phyloP scores from a whole-genome alignment of 768 basidiomycete genomes.

The Tricholomella constricta region DNA sequence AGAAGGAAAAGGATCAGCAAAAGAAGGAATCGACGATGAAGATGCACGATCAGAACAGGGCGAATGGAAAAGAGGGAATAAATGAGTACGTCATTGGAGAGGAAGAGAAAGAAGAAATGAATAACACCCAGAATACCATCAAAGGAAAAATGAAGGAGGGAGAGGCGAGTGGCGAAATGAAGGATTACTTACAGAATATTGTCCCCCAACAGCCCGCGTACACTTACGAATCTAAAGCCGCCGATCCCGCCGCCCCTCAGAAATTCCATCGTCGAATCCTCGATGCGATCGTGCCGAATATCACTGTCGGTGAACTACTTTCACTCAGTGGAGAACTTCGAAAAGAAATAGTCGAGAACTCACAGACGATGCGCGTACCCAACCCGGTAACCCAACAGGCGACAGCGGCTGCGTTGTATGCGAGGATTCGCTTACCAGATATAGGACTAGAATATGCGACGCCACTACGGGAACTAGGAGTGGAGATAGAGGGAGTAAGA shows the following conservation, averaged over 20 bases:
- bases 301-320: too few species aligned
- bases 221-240: too few species aligned
- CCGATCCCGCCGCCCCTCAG: too few species aligned
- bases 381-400: background rate
- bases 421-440: background rate
- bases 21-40: background rate
- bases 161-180: too few species aligned
- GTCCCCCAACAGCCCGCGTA: background rate
- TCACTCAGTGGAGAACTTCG: too few species aligned
- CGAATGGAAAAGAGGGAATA: background rate
- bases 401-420: background rate
- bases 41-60: background rate
- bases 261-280: background rate
- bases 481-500: too few species aligned
- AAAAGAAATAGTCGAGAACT: background rate
- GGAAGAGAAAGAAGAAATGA: background rate
- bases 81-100: background rate
- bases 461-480: slow-evolving; percentile 12
- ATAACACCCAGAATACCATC: too few species aligned
- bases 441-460: background rate
- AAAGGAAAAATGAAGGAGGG: too few species aligned
- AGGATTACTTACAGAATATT: background rate
- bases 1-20: background rate
- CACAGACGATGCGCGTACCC: too few species aligned
- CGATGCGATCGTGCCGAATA: too few species aligned